These are phyloP conservation scores for Camellia oleifera DNA, from an alignment of 179 eudicot species.

Conservation along the genomic window DNA sequence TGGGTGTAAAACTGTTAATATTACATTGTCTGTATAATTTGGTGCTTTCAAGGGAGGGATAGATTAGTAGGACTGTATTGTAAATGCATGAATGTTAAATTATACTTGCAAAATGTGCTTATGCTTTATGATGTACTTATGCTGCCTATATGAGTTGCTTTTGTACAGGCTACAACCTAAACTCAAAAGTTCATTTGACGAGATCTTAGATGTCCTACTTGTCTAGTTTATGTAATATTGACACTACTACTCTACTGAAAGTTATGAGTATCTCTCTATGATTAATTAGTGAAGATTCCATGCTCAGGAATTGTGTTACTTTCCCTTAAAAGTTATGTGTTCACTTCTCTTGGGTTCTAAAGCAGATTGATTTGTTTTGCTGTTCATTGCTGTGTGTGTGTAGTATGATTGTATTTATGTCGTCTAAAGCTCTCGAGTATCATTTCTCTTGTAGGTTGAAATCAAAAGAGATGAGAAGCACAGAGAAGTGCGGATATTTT, in stretches of 20 bases:
- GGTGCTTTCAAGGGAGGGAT: neutral
- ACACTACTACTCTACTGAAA: too few species aligned
- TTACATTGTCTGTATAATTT: neutral
- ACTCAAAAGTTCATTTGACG: neutral
- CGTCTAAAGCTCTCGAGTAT: neutral
- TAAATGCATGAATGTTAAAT: neutral
- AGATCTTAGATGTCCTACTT: neutral
- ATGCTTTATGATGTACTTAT: neutral
- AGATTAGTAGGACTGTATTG: neutral
- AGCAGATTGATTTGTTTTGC: too few species aligned
- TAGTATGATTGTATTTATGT: neutral
- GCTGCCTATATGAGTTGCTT: neutral
- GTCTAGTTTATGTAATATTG: neutral
- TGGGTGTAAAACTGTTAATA: neutral
- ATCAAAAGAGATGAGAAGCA: slow-evolving; percentile 63
- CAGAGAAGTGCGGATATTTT: slow-evolving; percentile 75
- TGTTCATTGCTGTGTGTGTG: neutral
- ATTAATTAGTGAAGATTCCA: neutral
- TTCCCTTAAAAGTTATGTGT: neutral
- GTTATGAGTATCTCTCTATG: too few species aligned
- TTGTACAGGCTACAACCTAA: neutral
- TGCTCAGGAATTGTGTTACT: too few species aligned
- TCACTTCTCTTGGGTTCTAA: neutral
- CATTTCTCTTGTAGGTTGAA: slow-evolving; percentile 47
- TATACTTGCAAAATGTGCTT: neutral